Base-by-base conservation (phyloP, 2,329 filamentous ascomycete species). In the Diaporthe citrichinensis region DNA sequence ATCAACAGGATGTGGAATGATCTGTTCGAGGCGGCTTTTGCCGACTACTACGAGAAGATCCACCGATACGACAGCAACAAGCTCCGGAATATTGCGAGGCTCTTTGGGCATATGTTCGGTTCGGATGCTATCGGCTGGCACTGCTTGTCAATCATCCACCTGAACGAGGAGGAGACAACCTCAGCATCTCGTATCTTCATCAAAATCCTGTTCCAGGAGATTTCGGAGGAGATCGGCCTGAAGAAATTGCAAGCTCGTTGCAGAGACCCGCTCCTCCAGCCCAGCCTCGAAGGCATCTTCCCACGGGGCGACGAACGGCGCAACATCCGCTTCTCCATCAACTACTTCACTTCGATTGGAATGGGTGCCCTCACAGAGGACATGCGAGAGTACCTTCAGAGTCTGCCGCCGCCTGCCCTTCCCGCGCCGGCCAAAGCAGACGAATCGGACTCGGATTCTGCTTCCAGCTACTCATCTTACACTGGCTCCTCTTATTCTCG, bases 281-380 rank as follows among this genome's bases (percentile, higher is more conserved):
- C 95, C 68, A 94, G 91, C 82, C 91, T 98, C 76, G 91, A 93
- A 53, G 96, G 96, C 41, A 87, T 99, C 58, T 98, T 99, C 88
- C 97, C 97, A 0, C 93, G 88, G 76, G 69, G 73, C 39, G 96
- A 98, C 83, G 95, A 95, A 81, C 92, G 95, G 34, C 93, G 94
- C 82, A 97, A 98, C 84, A 95, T 96, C 53, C 92, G 96, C 72
- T 99, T 99, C 88, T 95, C 96, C 69, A 98, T 99, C 92, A 99
- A 99, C 86, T 99, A 98, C 89, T 98, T 99, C 84, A 99, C 97
- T 14, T 97, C 95, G 81, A 98, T 99, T 80, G 95, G 96, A 75
- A 97, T 99, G 94, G 97, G 97, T 82, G 92, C 91, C 34, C 89
- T 99, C 77, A 99, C 97, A 2, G 97, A 99, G 82, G 94, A 95